Evolutionary conservation across 2,329 filamentous ascomycete genomes (phyloP), one percentile per base, ranked within the genome.

Genomic region (Xylaria sp.): DNA sequence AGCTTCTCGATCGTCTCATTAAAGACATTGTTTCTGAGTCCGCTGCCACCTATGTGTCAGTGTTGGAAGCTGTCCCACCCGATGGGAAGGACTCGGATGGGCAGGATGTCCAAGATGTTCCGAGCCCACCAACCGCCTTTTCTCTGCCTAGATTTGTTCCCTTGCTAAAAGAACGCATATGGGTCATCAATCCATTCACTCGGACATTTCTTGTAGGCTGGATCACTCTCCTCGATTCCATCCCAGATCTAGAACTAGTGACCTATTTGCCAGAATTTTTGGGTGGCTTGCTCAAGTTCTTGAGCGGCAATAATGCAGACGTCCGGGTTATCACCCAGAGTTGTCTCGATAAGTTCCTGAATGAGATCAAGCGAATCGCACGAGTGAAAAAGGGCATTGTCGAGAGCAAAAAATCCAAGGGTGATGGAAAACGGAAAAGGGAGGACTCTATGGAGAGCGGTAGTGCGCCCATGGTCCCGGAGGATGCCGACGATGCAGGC

Each of bases 1-100:
- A 99, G 79, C 87, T 99, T 58, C 87, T 99, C 9, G 96, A 99
- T 81, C 92, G 96, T 36, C 86, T 99, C 57, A 91, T 99, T 77
- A 98, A 98, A 81, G 94, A 98, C 76, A 97, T 98, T 70, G 94
- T 98, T 3, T 92, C 94, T 2, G 95, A 98, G 81, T 97, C 94
- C 6, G 94, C 95, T 15, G 93, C 95, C 52, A 96, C 94, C 4
- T 99, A 99, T 79, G 91, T 98, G 7, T 98, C 96, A 0, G 88
- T 98, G 10, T 84, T 99, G 28, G 92, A 97, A 65, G 63, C 68
- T n/a, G 64, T 66, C 13, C 61, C 70, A 72, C 83, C 86, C 10
- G 83, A 85, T 20, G 81, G 82, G 51, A 85, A 85, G 71, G 83
- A 86, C 56, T 66, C 73, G 9, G 75, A 76, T 28, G 79, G 72